Conservation (phyloP, 2,329 filamentous ascomycete genomes). For the Drechslerella stenobrocha region DNA sequence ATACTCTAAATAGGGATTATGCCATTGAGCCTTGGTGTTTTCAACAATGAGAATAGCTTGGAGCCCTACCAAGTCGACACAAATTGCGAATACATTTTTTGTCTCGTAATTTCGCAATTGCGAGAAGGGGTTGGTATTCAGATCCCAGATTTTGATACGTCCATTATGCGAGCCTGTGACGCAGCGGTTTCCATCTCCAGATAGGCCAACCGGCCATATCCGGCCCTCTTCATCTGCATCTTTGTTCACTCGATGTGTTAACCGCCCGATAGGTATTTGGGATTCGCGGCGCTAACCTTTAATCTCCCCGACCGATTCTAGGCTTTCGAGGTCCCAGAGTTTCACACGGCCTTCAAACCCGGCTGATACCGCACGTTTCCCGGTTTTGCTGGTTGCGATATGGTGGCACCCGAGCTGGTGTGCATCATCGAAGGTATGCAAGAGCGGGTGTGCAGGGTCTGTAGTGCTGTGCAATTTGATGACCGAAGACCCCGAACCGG, state of each 20-base stretch:
- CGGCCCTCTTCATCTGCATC: conserved; percentile 57
- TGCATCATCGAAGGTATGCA: conserved; percentile 75
- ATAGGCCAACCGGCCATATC: conserved; percentile 85
- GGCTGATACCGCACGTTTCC: conserved; percentile 72
- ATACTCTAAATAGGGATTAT: conserved; percentile 58
- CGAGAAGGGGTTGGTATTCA: conserved; percentile 60
- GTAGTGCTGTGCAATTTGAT: conserved; percentile 78
- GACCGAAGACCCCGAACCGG: conserved; percentile 79
- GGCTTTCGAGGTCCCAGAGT: conserved; percentile 71
- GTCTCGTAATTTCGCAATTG: conserved; percentile 86
- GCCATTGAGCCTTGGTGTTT: conserved; percentile 9
- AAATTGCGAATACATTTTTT: conserved; percentile 86
- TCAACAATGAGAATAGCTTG: neutral
- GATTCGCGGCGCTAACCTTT: conserved; percentile 55
- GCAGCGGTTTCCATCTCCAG: conserved; percentile 78
- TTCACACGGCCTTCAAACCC: conserved; percentile 89
- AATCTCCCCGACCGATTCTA: conserved; percentile 63
- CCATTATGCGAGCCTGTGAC: conserved; percentile 88
- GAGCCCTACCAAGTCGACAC: conserved; percentile 70
- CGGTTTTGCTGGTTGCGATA: conserved; percentile 70
- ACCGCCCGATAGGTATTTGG: neutral
- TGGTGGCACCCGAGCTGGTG: conserved; percentile 93
- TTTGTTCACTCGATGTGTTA: conserved; percentile 6
- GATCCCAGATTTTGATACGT: conserved; percentile 84
- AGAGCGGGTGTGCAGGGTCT: conserved; percentile 71